A percentile compares a stretch with the other conserved stretches of the same genome.
These are phyloP conservation scores for Globisporangium cylindrosporum DNA, from an alignment of 352 stramenopile species.

Conservation along the genomic window DNA sequence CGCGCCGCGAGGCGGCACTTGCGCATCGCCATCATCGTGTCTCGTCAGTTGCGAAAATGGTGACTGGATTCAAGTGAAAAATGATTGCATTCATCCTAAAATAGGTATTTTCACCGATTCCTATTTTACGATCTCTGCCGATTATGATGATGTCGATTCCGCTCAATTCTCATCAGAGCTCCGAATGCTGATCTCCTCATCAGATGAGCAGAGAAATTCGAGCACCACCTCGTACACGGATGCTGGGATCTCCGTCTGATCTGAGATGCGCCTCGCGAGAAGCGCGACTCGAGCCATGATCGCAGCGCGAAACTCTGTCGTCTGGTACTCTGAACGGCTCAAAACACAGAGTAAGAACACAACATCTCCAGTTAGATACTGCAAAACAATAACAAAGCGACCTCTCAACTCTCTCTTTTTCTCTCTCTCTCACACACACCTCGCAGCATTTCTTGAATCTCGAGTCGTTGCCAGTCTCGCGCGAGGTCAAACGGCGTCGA, in stretches of 20 bases:
- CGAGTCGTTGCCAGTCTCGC: constrained; percentile 49
- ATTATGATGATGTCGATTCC: no score
- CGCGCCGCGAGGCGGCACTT: background rate
- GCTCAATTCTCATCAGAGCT: no score
- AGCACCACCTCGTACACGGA: constrained; percentile 15
- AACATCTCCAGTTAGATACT: background rate
- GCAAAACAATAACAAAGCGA: background rate
- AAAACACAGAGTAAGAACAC: background rate
- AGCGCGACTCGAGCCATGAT: constrained; percentile 5
- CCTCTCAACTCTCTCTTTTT: background rate
- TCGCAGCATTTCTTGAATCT: constrained; percentile 44
- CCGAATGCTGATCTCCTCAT: background rate
- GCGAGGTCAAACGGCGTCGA: constrained; percentile 52
- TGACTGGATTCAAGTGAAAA: no score
- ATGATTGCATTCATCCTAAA: no score
- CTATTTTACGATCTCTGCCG: no score
- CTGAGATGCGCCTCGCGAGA: background rate
- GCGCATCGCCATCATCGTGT: background rate
- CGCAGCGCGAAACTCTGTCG: constrained; percentile 7
- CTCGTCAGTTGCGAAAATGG: background rate
- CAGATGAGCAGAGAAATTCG: constrained; percentile 11
- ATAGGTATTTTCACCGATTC: no score
- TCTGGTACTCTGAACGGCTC: constrained; percentile 13
- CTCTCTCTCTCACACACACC: constrained; percentile 20
- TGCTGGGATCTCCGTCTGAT: constrained; percentile 6